Conservation (phyloP, 139 green algal species). For the Asterochloris sp. region DNA sequence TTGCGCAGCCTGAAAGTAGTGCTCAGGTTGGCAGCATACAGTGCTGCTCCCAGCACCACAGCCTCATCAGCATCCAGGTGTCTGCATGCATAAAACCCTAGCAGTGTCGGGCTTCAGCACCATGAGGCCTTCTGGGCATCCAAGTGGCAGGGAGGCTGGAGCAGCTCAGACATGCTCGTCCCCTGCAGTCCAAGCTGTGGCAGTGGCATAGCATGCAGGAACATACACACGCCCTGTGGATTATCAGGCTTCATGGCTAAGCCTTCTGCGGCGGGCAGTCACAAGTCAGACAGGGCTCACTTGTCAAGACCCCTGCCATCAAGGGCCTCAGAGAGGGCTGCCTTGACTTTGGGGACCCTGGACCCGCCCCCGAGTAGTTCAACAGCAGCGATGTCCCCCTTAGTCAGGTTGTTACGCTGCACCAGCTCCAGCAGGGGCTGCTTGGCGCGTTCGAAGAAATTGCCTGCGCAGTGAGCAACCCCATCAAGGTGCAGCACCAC, state of each 20-base stretch:
- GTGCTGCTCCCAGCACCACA: slow-evolving; percentile 81
- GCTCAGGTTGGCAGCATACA: slow-evolving; percentile 94
- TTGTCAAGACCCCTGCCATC: slow-evolving; percentile 62
- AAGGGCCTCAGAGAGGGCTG: slow-evolving; percentile 68
- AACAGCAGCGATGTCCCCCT: slow-evolving; percentile 67
- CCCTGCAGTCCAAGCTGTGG: no score
- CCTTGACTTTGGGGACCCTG: slow-evolving; percentile 78
- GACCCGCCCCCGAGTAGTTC: slow-evolving; percentile 88
- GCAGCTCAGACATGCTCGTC: no score
- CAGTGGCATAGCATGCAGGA: no score
- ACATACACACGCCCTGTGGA: no score
- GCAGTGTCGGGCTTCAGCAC: no score
- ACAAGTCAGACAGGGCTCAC: slow-evolving; percentile 13
- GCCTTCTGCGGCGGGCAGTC: no score
- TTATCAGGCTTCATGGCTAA: no score
- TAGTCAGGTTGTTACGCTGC: slow-evolving; percentile 61
- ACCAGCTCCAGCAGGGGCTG: slow-evolving; percentile 67
- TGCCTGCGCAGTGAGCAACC: slow-evolving; percentile 6
- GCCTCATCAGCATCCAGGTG: slow-evolving; percentile 98
- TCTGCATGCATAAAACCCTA: slow-evolving; percentile 25
- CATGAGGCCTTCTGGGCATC: no score
- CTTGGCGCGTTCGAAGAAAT: slow-evolving; percentile 65
- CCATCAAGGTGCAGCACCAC: slow-evolving; percentile 38
- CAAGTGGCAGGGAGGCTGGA: no score
- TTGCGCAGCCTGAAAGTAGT: slow-evolving; percentile 92